phyloP scores from a whole-genome alignment of 257 asterid species.

The Ilex asprella region DNA sequence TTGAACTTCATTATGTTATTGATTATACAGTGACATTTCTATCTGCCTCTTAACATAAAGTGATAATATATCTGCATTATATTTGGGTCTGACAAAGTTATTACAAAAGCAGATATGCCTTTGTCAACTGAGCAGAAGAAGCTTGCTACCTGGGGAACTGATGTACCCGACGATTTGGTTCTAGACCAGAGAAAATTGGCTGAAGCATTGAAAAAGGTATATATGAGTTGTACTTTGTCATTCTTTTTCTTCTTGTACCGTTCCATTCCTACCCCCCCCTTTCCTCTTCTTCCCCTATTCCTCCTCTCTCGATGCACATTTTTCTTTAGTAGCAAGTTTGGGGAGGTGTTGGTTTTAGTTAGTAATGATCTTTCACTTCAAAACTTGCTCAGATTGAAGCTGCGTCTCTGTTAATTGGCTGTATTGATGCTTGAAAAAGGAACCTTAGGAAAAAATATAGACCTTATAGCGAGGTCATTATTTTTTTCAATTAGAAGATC shows the following conservation, averaged over 20 bases:
- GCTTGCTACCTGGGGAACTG: constrained; percentile 88
- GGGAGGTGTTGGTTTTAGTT: not conserved
- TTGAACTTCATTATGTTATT: not conserved
- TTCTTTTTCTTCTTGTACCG: not conserved
- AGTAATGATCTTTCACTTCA: not conserved
- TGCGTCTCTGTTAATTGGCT: too few species aligned
- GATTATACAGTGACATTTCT: not conserved
- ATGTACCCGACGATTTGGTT: constrained; percentile 76
- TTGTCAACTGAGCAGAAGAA: constrained; percentile 56
- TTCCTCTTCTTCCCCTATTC: too few species aligned
- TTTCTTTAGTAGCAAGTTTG: not conserved
- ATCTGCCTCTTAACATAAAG: not conserved
- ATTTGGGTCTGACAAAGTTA: not conserved
- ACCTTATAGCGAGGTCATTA: not conserved
- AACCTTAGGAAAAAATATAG: not conserved
- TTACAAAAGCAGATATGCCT: constrained; percentile 36
- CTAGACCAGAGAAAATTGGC: constrained; percentile 59
- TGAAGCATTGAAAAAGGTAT: constrained; percentile 76
- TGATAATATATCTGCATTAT: not conserved
- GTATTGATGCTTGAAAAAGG: too few species aligned
- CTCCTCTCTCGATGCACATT: not conserved
- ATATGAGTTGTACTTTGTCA: not conserved
- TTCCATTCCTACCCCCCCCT: too few species aligned
- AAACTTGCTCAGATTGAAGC: too few species aligned
- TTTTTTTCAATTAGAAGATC: not conserved